Base-by-base conservation (phyloP, 169 alveolate species). In the Babesia caballi region DNA sequence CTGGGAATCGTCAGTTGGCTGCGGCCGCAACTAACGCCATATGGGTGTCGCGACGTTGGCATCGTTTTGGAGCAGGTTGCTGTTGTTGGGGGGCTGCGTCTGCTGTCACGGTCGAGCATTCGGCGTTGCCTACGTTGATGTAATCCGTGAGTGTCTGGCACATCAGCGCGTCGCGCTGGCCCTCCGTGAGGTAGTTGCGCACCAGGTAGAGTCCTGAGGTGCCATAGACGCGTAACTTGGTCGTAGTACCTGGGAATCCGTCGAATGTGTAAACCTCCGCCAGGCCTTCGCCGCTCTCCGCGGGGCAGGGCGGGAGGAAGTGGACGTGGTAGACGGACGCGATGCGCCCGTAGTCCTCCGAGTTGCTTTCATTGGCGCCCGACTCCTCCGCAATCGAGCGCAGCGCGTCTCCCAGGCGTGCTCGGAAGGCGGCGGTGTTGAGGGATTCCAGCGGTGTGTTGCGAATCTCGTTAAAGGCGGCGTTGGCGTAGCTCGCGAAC, bases 41-140 rank as follows among this genome's bases (percentile, higher is more conserved):
- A 81, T 35, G 4, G 78, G 78, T 32, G 66, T 33, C 21, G 74
- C 15, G 33, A 70, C 35, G 33, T 54, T 51, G 12, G 72, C 46
- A 50, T 81, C 66, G 57, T 38, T 36, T 36, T 50, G 59, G 35
- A 27, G 53, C 8, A 81, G 53, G 65, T 81, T 81, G 58, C 85
- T 81, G 58, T 70, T 81, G 77, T 35, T 81, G 17, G 88, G 88
- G 4, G 88, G 88, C 88, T 80, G 73, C 19, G 42, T 2, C 23
- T 4, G 21, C 12, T 27, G 15, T 66, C n/a, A 50, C 14, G 35
- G 19, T 33, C 27, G 28, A 12, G 25, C 32, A 4, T 7, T 2
- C 32, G 27, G 19, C 28, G 5, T 11, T 17, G 19, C 83, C 25
- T 14, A 80, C 88, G 32, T 81, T 81, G 56, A 81, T 81, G 81